Evolutionary conservation across 1,139 yeast species (phyloP).

Genomic region (Hyphopichia pseudoburtonii): DNA sequence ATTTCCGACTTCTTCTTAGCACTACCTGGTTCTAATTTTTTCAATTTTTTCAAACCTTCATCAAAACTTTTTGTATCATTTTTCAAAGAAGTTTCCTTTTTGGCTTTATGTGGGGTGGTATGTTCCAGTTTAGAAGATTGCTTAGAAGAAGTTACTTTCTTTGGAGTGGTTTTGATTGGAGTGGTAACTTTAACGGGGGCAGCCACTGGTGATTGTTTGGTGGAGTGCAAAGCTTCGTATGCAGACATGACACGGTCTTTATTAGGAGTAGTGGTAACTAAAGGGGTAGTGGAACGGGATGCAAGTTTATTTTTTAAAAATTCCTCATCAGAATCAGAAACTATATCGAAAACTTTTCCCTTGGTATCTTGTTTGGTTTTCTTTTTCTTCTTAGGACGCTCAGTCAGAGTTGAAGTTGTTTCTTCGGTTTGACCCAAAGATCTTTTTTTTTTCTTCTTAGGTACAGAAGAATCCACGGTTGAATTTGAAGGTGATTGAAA

Average conservation of each 20-base stretch:
- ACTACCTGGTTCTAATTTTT: conserved; percentile 7
- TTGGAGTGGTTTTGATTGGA: too few species aligned
- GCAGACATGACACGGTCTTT: too few species aligned
- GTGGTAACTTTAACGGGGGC: too few species aligned
- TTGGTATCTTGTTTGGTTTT: conserved; percentile 6
- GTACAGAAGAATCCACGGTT: conserved; percentile 16
- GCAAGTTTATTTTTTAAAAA: background rate
- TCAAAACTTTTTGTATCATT: conserved; percentile 29
- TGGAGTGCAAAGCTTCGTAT: too few species aligned
- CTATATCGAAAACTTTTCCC: conserved; percentile 1
- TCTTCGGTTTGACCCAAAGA: conserved; percentile 25
- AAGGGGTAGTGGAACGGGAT: too few species aligned
- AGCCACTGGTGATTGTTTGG: too few species aligned
- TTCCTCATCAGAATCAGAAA: conserved; percentile 1
- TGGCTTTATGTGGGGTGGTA: conserved; percentile 10
- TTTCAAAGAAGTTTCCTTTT: conserved; percentile 13
- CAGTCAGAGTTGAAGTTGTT: too few species aligned
- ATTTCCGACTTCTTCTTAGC: too few species aligned
- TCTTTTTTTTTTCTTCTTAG: conserved; percentile 25
- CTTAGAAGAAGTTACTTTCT: conserved; percentile 2
- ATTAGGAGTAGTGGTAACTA: too few species aligned
- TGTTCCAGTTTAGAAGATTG: conserved; percentile 6
- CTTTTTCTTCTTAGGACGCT: background rate
- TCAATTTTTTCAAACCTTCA: conserved; percentile 17
- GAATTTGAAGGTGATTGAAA: conserved; percentile 30